A percentile compares a stretch with the other conserved stretches of the same genome.
phyloP scores from a whole-genome alignment of 139 green algal species.

The Trebouxia sp. region DNA sequence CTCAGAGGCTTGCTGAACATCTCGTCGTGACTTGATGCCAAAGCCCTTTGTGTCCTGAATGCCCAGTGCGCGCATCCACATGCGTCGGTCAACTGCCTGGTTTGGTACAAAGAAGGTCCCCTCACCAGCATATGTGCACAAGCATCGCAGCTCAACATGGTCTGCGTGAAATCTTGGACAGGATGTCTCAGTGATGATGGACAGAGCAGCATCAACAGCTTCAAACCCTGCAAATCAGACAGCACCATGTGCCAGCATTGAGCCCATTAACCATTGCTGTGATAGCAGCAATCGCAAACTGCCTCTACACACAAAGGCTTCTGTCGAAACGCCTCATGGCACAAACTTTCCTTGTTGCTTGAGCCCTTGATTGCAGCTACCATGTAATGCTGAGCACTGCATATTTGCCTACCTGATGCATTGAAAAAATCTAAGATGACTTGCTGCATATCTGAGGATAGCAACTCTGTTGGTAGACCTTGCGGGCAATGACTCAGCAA shows the following conservation, averaged over 20 bases:
- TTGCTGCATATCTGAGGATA: neutral
- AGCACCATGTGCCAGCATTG: too few relatives aligned
- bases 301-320: too few relatives aligned
- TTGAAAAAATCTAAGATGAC: neutral
- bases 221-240: slow-evolving; percentile 9
- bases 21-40: neutral
- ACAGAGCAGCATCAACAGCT: neutral
- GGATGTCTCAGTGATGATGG: neutral
- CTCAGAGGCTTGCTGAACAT: neutral
- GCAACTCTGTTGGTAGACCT: neutral
- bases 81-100: neutral
- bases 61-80: slow-evolving; percentile 16
- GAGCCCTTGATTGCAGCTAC: too few relatives aligned
- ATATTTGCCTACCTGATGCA: slow-evolving; percentile 13
- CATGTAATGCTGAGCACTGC: too few relatives aligned
- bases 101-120: slow-evolving; percentile 17
- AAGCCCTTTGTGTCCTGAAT: slow-evolving; percentile 10
- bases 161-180: slow-evolving; percentile 25
- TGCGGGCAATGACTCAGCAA: neutral
- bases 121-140: slow-evolving; percentile 7
- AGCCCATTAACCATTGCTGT: too few relatives aligned
- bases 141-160: slow-evolving; percentile 7
- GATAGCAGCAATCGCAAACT: too few relatives aligned
- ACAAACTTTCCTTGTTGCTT: too few relatives aligned
- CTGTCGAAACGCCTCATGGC: too few relatives aligned